Base-by-base conservation (phyloP, 2,329 filamentous ascomycete genomes). In the Sodiomyces alkalinus region DNA sequence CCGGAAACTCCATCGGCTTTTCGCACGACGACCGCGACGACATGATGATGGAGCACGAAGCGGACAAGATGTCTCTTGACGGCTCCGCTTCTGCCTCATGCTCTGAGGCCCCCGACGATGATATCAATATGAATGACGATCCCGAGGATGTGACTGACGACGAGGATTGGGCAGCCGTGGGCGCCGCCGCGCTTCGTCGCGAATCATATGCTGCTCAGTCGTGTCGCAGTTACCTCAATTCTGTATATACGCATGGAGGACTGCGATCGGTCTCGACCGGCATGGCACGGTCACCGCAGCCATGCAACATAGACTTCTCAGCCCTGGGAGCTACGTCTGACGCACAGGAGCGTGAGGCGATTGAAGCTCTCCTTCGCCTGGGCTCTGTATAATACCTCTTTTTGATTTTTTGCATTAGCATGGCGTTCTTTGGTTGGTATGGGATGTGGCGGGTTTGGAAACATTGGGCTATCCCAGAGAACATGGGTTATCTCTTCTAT, bases 151-250 rank as follows among this genome's bases (percentile, higher is more conserved):
- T 81, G 34, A 96, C 90, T 15, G 90, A 96, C 48, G 83, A 94
- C 48, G 87, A 96, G 53, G 86, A 96, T 54, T 94, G 87, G 86
- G 82, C 80, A 26, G 74, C 80, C 29, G 79, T 93, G 36, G 87
- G 85, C 30, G 82, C 86, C 17, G 83, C 80, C 30, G 81, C 82
- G 39, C 67, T 94, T 41, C 75, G 86, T 39, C 68, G 70, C 33
- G 64, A 66, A 27, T 76, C 71, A 6, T 74, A 74, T 43, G 56
- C 62, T 31, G 55, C 75, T 64, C 52, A 68, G 55, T 57, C 73
- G 52, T 35, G 35, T 23, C 33, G 33, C 31, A 39, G 37, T 29
- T 52, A 61, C 47, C 44, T 56, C 44, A 52, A 55, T 40, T 52
- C 62, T 36, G 54, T 62, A 50, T 62, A 68, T 58, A 57, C 51